A percentile compares a stretch with the other conserved stretches of the same genome.
Evolutionary conservation across 192 early-diverging fungal genomes (phyloP).

Genomic region (Coemansia pectinata): DNA sequence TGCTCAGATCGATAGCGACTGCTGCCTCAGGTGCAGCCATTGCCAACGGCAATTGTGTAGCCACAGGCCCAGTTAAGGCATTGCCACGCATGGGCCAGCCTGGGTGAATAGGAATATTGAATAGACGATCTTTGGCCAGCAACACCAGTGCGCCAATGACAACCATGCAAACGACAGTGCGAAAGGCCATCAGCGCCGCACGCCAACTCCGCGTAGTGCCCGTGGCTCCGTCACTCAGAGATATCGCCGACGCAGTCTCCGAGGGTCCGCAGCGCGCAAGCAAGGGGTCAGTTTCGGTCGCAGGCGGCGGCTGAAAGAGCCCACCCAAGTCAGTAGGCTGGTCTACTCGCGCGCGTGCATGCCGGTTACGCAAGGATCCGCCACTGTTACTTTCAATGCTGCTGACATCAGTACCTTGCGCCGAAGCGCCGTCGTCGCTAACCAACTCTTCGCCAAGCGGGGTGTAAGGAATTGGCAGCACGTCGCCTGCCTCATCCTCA

Average conservation of each 20-base stretch:
- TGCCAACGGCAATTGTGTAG: background rate
- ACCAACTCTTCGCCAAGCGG: background rate
- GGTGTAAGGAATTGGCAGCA: background rate
- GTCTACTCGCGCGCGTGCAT: background rate
- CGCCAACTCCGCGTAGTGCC: background rate
- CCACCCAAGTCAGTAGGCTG: background rate
- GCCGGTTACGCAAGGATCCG: slow-evolving; percentile 3
- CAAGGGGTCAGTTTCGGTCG: background rate
- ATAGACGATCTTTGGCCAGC: slow-evolving; percentile 3
- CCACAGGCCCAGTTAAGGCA: background rate
- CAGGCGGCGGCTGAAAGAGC: slow-evolving; percentile 2
- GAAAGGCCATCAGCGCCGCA: background rate
- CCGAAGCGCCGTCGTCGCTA: background rate
- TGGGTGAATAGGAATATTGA: background rate
- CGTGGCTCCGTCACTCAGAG: background rate
- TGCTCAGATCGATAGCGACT: background rate
- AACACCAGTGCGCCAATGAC: background rate
- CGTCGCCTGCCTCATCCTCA: background rate
- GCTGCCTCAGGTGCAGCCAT: background rate
- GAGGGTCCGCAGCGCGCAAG: background rate
- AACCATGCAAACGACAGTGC: background rate
- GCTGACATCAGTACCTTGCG: too few relatives aligned
- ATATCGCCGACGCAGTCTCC: slow-evolving; percentile 1
- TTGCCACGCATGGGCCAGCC: background rate
- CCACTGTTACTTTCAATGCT: background rate